phyloP scores from a whole-genome alignment of 2,329 filamentous ascomycete genomes.

The Ceratocystis alfenasii region DNA sequence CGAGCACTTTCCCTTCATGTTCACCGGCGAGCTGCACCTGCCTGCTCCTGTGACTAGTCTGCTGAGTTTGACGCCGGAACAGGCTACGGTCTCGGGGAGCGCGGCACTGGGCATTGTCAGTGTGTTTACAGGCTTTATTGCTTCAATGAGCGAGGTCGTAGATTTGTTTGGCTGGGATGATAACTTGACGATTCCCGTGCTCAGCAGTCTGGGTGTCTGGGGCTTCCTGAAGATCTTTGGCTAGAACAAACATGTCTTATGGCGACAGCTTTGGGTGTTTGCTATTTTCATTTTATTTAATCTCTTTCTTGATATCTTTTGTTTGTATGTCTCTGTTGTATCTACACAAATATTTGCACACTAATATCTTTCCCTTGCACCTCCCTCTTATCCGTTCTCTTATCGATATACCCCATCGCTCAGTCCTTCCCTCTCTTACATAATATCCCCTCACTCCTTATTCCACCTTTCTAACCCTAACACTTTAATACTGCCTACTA shows the following conservation, averaged over 20 bases:
- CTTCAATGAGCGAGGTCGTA: constrained; percentile 77
- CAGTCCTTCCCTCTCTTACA: too few relatives aligned
- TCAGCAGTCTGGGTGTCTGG: constrained; percentile 82
- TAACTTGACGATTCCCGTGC: constrained; percentile 88
- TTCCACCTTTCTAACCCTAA: too few relatives aligned
- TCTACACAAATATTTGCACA: constrained; percentile 4
- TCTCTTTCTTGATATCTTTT: constrained; percentile 4
- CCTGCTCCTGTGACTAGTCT: constrained; percentile 46
- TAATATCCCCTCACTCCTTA: too few relatives aligned
- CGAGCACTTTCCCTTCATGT: constrained; percentile 63
- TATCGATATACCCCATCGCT: too few relatives aligned
- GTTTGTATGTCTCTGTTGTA: constrained; percentile 1
- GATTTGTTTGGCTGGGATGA: constrained; percentile 94
- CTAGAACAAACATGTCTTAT: constrained; percentile 28
- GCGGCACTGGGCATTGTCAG: constrained; percentile 70
- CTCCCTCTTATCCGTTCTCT: neutral
- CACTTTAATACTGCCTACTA: too few relatives aligned
- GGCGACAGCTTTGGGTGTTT: neutral
- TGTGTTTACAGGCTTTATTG: constrained; percentile 76
- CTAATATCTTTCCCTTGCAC: constrained; percentile 1
- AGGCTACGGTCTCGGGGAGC: constrained; percentile 54
- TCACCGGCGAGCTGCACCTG: constrained; percentile 61
- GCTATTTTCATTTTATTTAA: constrained; percentile 1
- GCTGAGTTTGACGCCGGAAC: constrained; percentile 47
- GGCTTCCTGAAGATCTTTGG: constrained; percentile 82